These are phyloP conservation scores for Pisolithus albus DNA, from an alignment of 768 basidiomycete species.

Conservation along the genomic window DNA sequence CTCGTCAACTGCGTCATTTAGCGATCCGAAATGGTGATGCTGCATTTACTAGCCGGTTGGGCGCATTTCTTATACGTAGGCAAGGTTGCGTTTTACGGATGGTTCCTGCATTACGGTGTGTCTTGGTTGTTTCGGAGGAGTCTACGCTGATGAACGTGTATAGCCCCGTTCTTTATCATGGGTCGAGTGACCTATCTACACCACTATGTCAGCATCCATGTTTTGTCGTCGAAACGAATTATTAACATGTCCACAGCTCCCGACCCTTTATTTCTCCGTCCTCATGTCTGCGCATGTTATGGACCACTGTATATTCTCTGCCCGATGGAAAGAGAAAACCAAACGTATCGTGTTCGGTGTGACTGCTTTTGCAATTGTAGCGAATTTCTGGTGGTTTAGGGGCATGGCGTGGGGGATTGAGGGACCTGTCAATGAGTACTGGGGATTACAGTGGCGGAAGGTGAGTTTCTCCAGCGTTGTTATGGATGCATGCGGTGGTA, in stretches of 20 bases:
- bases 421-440: constrained; percentile 77
- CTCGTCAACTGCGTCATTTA: background rate
- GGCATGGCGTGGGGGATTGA: constrained; percentile 85
- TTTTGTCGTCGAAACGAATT: background rate
- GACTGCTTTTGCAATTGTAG: constrained; percentile 51
- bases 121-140: background rate
- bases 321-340: constrained; percentile 53
- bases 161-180: constrained; percentile 97
- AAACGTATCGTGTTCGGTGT: constrained; percentile 71
- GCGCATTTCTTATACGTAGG: constrained; percentile 90
- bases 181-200: constrained; percentile 94
- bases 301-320: constrained; percentile 89
- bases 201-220: constrained; percentile 68
- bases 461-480: constrained; percentile 26
- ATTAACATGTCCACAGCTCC: constrained; percentile 47
- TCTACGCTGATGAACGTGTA: constrained; percentile 1
- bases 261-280: constrained; percentile 95
- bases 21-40: constrained; percentile 1
- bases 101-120: constrained; percentile 82
- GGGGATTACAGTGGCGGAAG: constrained; percentile 75
- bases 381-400: constrained; percentile 94
- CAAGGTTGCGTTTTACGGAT: constrained; percentile 87
- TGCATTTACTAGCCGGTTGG: constrained; percentile 62
- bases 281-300: constrained; percentile 85
- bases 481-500: background rate